These are phyloP conservation scores for Trametes gibbosa DNA, from an alignment of 768 basidiomycete species.

Conservation along the genomic window DNA sequence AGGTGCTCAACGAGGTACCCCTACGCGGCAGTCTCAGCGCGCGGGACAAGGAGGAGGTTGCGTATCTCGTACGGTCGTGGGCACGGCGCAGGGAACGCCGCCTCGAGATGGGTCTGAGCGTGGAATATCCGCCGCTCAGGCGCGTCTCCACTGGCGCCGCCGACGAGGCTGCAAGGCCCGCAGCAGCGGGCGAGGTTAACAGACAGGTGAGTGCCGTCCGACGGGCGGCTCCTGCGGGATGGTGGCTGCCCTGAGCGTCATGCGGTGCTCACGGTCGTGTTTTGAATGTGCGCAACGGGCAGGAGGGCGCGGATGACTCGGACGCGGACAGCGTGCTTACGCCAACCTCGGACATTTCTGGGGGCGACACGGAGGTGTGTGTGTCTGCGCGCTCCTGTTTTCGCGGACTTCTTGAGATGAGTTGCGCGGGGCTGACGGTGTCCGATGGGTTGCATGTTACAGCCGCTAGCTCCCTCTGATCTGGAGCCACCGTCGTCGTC, in stretches of 20 bases:
- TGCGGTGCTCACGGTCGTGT: slow-evolving; percentile 1
- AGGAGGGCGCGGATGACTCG: slow-evolving; percentile 9
- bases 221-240: neutral
- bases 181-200: neutral
- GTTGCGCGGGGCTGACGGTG: neutral
- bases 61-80: slow-evolving; percentile 32
- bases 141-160: neutral
- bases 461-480: slow-evolving; percentile 20
- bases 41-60: slow-evolving; percentile 38
- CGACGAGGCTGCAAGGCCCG: neutral
- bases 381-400: slow-evolving; percentile 1
- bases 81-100: slow-evolving; percentile 25
- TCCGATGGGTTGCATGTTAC: neutral
- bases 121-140: slow-evolving; percentile 8
- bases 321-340: slow-evolving; percentile 16
- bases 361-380: slow-evolving; percentile 19
- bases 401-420: neutral
- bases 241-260: neutral
- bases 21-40: slow-evolving; percentile 38
- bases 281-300: neutral
- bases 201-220: slow-evolving; percentile 3
- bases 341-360: slow-evolving; percentile 10
- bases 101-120: slow-evolving; percentile 18
- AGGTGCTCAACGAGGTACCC: slow-evolving; percentile 34
- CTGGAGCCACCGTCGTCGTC: slow-evolving; percentile 26